These are phyloP conservation scores for Cantharellus cinnabarinus DNA, from an alignment of 768 basidiomycete genomes.

Conservation along the genomic window DNA sequence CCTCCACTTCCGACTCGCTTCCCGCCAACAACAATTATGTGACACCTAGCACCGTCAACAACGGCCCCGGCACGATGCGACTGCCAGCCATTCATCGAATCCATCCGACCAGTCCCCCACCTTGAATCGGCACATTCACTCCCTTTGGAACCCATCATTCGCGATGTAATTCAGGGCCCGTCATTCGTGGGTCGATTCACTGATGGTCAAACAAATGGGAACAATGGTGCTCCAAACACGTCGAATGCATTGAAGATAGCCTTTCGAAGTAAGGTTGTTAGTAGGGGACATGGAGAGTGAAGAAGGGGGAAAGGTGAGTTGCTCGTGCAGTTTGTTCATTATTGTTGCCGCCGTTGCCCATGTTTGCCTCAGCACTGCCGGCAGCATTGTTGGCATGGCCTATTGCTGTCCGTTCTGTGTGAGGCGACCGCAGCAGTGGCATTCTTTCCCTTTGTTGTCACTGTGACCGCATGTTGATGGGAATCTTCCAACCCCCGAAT, in stretches of 20 bases:
- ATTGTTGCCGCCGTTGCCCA: neutral
- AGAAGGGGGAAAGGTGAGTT: slow-evolving; percentile 19
- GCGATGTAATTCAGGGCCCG: slow-evolving; percentile 58
- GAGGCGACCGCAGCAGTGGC: too few species aligned
- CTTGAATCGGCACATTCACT: slow-evolving; percentile 78
- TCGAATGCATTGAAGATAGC: slow-evolving; percentile 68
- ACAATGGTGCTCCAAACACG: slow-evolving; percentile 39
- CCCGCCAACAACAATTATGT: too few species aligned
- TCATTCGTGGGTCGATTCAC: slow-evolving; percentile 81
- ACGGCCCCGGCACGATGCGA: too few species aligned
- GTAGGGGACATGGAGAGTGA: slow-evolving; percentile 74
- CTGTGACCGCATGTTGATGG: neutral
- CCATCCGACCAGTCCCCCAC: slow-evolving; percentile 68
- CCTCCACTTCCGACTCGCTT: too few species aligned
- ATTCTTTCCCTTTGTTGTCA: neutral
- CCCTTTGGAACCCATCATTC: slow-evolving; percentile 77
- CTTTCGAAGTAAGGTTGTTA: slow-evolving; percentile 91
- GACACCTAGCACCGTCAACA: too few species aligned
- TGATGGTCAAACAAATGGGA: slow-evolving; percentile 40
- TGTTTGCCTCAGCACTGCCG: too few species aligned
- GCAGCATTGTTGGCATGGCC: too few species aligned
- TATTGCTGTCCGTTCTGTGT: too few species aligned
- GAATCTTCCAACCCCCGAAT: neutral
- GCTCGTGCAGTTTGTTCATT: neutral
- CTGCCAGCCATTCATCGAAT: slow-evolving; percentile 35